Percentiles rank a stretch among this genome's conserved stretches.
Conservation (phyloP, 108 stramenopile genomes). For the Bacterosira constricta region DNA sequence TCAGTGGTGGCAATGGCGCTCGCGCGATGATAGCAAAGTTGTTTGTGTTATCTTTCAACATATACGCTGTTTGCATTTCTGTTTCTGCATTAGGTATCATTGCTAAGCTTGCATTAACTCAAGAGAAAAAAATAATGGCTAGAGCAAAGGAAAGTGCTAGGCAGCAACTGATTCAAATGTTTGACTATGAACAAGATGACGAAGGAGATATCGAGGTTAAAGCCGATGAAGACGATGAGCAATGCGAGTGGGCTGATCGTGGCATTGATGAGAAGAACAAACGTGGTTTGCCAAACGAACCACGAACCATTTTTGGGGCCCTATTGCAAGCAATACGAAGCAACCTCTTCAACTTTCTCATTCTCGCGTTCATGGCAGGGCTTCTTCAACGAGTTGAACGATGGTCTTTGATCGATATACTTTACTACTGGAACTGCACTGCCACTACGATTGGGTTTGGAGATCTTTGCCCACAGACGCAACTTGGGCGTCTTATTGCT, state of each 20-base stretch:
- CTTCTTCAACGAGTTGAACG: neutral
- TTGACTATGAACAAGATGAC: neutral
- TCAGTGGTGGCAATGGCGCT: neutral
- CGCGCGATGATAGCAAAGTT: constrained; percentile 3
- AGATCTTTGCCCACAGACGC: constrained; percentile 51
- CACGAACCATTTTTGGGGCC: neutral
- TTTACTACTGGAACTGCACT: constrained; percentile 24
- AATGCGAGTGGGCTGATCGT: constrained; percentile 2
- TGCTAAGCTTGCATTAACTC: constrained; percentile 16
- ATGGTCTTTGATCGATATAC: constrained; percentile 6
- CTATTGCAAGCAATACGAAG: neutral
- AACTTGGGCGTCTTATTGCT: constrained; percentile 27
- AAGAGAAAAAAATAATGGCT: constrained; percentile 1
- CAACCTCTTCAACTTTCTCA: constrained; percentile 2
- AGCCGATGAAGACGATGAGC: constrained; percentile 8
- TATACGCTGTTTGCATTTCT: constrained; percentile 25
- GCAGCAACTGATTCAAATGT: constrained; percentile 1
- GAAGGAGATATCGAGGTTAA: too few relatives aligned
- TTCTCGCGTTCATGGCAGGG: constrained; percentile 5
- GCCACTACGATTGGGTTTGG: constrained; percentile 69
- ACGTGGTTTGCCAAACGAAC: neutral
- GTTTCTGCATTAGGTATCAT: constrained; percentile 17
- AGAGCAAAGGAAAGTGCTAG: constrained; percentile 16
- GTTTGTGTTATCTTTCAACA: constrained; percentile 12
- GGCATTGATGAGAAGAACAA: neutral